Evolutionary conservation across 371 early-diverging fungal genomes (phyloP).

Genomic region (Coemansia sp.): DNA sequence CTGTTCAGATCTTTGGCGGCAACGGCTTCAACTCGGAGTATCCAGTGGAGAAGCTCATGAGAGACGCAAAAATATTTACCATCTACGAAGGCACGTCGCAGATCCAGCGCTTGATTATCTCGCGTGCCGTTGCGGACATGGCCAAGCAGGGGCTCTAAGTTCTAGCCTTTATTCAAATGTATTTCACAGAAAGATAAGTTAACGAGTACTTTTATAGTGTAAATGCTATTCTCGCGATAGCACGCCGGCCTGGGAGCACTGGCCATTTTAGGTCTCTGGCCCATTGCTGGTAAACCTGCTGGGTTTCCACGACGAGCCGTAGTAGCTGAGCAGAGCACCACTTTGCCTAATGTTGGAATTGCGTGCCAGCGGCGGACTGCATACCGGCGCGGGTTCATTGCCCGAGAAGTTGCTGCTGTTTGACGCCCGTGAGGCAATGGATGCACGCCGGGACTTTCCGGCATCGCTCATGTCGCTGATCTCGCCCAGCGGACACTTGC

Average conservation of each 20-base stretch:
- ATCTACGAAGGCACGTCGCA: constrained; percentile 97
- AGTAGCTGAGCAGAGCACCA: constrained; percentile 18
- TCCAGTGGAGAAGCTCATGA: constrained; percentile 88
- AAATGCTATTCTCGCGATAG: too few species aligned
- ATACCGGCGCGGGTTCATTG: constrained; percentile 30
- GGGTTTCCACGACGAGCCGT: constrained; percentile 9
- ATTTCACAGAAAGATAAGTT: not conserved
- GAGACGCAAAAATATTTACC: constrained; percentile 93
- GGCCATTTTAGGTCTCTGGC: not conserved
- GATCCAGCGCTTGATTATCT: constrained; percentile 91
- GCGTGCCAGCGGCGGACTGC: constrained; percentile 12
- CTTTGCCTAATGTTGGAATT: constrained; percentile 9
- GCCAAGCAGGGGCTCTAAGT: constrained; percentile 25
- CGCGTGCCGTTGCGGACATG: constrained; percentile 67
- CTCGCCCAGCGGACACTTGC: constrained; percentile 34
- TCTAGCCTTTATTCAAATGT: not conserved
- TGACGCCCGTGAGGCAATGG: not conserved
- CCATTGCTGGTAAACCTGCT: not conserved
- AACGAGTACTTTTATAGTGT: not conserved
- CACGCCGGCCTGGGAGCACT: too few species aligned
- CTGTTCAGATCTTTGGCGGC: constrained; percentile 97
- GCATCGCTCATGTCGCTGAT: constrained; percentile 36
- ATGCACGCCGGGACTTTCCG: constrained; percentile 19
- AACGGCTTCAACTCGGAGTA: constrained; percentile 90
- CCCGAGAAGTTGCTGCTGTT: constrained; percentile 39